Evolutionary conservation across 2,329 filamentous ascomycete genomes (phyloP).

Genomic region (Pseudopyrenochaeta lycopersici): DNA sequence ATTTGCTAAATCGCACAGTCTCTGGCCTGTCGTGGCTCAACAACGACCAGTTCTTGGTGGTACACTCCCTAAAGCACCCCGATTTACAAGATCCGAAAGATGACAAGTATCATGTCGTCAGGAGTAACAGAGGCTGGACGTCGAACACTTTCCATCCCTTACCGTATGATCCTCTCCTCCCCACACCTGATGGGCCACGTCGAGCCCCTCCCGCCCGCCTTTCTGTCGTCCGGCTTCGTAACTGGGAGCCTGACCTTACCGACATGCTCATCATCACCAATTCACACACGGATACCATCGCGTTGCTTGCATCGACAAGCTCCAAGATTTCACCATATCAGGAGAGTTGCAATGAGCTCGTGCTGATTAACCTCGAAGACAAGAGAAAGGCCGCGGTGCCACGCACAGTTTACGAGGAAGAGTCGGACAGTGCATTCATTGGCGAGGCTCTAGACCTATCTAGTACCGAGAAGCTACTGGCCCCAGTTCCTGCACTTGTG

Average conservation of each 20-base stretch:
- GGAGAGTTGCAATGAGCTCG: constrained; percentile 73
- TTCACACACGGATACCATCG: constrained; percentile 80
- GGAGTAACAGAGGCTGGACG: constrained; percentile 66
- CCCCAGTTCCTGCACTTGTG: constrained; percentile 78
- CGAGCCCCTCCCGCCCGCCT: constrained; percentile 73
- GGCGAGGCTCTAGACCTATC: constrained; percentile 88
- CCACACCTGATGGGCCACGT: constrained; percentile 61
- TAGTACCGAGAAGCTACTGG: constrained; percentile 76
- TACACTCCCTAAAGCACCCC: constrained; percentile 64
- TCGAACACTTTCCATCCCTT: constrained; percentile 78
- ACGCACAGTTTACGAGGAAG: constrained; percentile 33
- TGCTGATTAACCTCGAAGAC: constrained; percentile 78
- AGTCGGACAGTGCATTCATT: constrained; percentile 77
- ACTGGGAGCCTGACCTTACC: constrained; percentile 81
- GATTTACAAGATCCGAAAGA: constrained; percentile 60
- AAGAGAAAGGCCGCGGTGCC: constrained; percentile 74
- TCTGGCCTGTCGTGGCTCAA: constrained; percentile 88
- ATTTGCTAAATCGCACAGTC: constrained; percentile 59
- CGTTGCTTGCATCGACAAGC: constrained; percentile 78
- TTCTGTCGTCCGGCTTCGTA: constrained; percentile 77
- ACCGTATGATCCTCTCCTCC: constrained; percentile 58
- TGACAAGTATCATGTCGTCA: constrained; percentile 78
- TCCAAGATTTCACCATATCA: constrained; percentile 70
- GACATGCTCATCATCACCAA: constrained; percentile 85
- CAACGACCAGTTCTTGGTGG: constrained; percentile 82